phyloP scores from a whole-genome alignment of 768 basidiomycete species.

The Boletellus emodensis region DNA sequence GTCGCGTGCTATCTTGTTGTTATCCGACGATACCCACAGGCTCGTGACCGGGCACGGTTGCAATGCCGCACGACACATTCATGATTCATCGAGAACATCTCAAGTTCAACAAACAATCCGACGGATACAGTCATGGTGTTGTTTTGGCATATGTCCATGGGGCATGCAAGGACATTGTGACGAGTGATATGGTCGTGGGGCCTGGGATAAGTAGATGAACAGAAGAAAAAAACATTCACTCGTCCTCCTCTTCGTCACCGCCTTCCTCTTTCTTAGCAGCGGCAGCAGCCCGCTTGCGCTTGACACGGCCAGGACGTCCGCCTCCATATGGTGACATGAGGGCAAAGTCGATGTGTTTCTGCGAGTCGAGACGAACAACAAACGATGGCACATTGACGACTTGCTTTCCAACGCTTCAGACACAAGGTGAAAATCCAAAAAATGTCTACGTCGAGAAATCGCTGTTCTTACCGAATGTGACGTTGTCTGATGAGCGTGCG shows the following conservation, averaged over 20 bases:
- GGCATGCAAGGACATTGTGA: slow-evolving; percentile 30
- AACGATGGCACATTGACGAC: slow-evolving; percentile 99
- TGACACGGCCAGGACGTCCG: slow-evolving; percentile 90
- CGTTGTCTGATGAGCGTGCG: slow-evolving; percentile 96
- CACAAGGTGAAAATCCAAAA: neutral
- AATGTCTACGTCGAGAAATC: neutral
- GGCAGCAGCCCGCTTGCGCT: slow-evolving; percentile 95
- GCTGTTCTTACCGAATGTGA: slow-evolving; percentile 81
- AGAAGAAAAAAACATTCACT: slow-evolving; percentile 41
- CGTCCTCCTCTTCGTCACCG: slow-evolving; percentile 88
- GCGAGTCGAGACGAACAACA: slow-evolving; percentile 97
- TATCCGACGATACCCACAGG: too few species aligned
- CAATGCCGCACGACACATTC: too few species aligned
- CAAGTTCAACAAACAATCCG: neutral
- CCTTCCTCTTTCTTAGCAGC: slow-evolving; percentile 90
- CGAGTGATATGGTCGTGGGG: slow-evolving; percentile 25
- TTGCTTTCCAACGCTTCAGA: slow-evolving; percentile 88
- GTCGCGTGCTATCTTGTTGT: slow-evolving; percentile 7
- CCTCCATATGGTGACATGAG: slow-evolving; percentile 96
- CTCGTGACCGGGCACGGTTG: too few species aligned
- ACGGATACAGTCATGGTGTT: slow-evolving; percentile 16
- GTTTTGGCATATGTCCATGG: slow-evolving; percentile 32
- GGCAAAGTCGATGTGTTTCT: slow-evolving; percentile 99
- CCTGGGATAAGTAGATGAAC: slow-evolving; percentile 25
- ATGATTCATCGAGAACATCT: neutral